Evolutionary conservation across 2,329 filamentous ascomycete species (phyloP), one percentile per base, ranked within the genome.

Genomic region (Fusarium palustre): DNA sequence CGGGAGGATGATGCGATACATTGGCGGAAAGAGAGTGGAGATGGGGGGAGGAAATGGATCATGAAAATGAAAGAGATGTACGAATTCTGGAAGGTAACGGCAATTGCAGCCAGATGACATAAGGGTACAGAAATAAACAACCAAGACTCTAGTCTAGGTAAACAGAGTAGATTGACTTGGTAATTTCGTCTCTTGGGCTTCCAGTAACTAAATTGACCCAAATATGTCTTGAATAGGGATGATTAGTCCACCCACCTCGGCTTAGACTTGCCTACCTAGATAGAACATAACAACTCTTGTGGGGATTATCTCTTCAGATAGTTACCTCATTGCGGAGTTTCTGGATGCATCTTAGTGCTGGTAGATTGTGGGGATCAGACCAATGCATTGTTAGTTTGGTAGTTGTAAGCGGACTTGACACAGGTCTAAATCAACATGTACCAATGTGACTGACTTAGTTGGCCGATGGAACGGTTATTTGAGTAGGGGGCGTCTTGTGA

Each of bases 201-300:
- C 18, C 31, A 34, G 15, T 16, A 16, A 16, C 16, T 24, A 18
- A 24, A 33, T 48, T 48, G 20, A 4, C 11, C 20, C 7, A 57
- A 64, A 43, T 31, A 64, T 45, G 33, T 18, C 59, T 38, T 13
- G 15, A 57, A 38, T 63, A 2, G 42, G 36, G 13, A 25, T 5
- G 7, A 25, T 63, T 64, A 41, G 47, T 20, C 20, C 7, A 38
- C 8, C 2, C 8, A 45, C 54, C 60, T 39, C 54, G 36, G 60
- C 60, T 65, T 65, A 33, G 54, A 59, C 36, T 39, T 65, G 31
- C 62, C 60, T 0, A 28, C 62, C 60, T 0, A 28, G 39, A 12
- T 0, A 28, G 39, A 12, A 13, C 28, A 45, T 28, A 24, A 33
- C n/a, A 24, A 42, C n/a, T 6, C 7, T 48, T 64, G 24, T 46